phyloP scores from a whole-genome alignment of 1,284 basidiomycete species.

The Mycosarcoma mackinlayi region DNA sequence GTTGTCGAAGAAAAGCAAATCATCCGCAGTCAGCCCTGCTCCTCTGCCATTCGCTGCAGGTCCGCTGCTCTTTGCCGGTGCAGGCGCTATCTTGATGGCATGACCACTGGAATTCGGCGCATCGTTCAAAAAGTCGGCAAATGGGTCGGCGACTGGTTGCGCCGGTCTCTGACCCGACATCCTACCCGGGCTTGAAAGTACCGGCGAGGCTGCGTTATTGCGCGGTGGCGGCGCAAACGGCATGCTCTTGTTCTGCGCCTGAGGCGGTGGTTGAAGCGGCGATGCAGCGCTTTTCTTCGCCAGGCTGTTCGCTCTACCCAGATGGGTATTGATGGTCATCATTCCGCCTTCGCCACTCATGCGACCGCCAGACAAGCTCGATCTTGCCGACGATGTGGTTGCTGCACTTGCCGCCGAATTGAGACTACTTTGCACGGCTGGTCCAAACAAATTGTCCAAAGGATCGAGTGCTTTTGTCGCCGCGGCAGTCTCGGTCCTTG shows the following conservation, averaged over 20 bases:
- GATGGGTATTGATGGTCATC: slow-evolving; percentile 42
- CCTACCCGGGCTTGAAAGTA: slow-evolving; percentile 1
- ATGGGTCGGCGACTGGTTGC: slow-evolving; percentile 5
- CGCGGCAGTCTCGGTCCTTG: not conserved
- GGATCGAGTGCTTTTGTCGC: slow-evolving; percentile 13
- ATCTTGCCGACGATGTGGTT: slow-evolving; percentile 24
- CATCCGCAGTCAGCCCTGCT: slow-evolving; percentile 34
- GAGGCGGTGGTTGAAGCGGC: slow-evolving; percentile 30
- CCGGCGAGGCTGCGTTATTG: slow-evolving; percentile 14
- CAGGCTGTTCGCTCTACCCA: slow-evolving; percentile 21
- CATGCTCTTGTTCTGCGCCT: slow-evolving; percentile 21
- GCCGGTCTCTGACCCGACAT: not conserved
- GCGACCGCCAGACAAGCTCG: slow-evolving; percentile 25
- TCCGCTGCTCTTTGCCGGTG: not conserved
- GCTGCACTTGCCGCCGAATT: slow-evolving; percentile 12
- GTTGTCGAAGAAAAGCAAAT: slow-evolving; percentile 47
- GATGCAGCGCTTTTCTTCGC: slow-evolving; percentile 26
- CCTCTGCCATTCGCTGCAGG: slow-evolving; percentile 11
- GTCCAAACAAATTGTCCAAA: slow-evolving; percentile 23
- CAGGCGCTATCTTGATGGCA: not conserved
- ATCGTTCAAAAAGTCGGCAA: slow-evolving; percentile 34
- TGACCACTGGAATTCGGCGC: slow-evolving; percentile 5
- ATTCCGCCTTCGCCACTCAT: slow-evolving; percentile 36
- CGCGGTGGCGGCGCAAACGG: slow-evolving; percentile 29
- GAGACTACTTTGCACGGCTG: slow-evolving; percentile 10